Evolutionary conservation across 2,329 filamentous ascomycete genomes (phyloP), one percentile per base, ranked within the genome.

Genomic region (Mycosphaerella arachidis): DNA sequence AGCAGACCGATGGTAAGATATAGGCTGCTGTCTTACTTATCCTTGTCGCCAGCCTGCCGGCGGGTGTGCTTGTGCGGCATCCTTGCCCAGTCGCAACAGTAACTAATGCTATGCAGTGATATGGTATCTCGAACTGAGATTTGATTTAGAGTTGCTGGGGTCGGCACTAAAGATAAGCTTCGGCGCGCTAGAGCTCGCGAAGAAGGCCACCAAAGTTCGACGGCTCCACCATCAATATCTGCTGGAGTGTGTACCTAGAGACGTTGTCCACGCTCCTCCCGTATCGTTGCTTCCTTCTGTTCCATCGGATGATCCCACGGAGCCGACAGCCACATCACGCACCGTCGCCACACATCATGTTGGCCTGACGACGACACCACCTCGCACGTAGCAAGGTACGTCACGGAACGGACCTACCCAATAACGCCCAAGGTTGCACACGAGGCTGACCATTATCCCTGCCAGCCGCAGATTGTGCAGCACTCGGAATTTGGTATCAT

Each of bases 11-110:
- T 46, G 12, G 53, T 3, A 20, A 3, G 35, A 4, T 18, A 27
- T 37, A 43, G 3, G 40, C 24, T 12, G 8, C 2, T 7, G 45
- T 67, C 68, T 55, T 68, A 78, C 75, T 74, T 67, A 29, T 71
- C 66, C 31, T 73, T 71, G 61, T 76, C 72, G n/a, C 67, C 68
- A 12, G 73, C 64, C 8, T 60, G 66, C 24, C 64, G 56, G 31
- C 71, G 69, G 16, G 67, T 70, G 59, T 74, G 72, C 65, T 74
- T 74, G 67, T 73, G 65, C 62, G 67, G 64, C 63, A 66, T 70
- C 16, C 61, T 64, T 59, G 24, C 8, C 13, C 13, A n/a, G 13
- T 7, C n/a, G 40, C 40, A n/a, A 18, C 13, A 43, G 40, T 24
- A 24, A 24, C 3, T 1, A 24, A 24, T 18, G 40, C 16, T 7